Base-by-base conservation (phyloP, 768 basidiomycete genomes). In the Boletales sp. region DNA sequence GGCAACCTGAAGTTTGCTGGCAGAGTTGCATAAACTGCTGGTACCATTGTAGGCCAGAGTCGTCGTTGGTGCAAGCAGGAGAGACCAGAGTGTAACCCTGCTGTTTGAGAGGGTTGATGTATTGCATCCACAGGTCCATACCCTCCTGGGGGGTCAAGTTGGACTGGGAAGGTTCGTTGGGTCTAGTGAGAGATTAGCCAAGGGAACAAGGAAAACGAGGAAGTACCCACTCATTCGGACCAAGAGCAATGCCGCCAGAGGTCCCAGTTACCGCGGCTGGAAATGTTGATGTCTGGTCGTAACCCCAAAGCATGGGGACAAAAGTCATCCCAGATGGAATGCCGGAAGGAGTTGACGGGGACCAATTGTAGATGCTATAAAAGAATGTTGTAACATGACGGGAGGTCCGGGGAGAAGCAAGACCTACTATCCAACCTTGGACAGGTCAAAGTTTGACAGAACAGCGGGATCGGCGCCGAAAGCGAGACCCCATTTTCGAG, bases 271-370 rank as follows among this genome's bases (percentile, higher is more conserved):
- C 78, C 33, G 64, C 49, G 0, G 58, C 25, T 7, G 25, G 25
- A 28, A 28, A 28, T 57, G 50, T 70, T 54, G 64, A 87, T 86
- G 31, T 53, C 43, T 84, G 71, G 14, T 76, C 68, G 0, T 50
- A 46, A 50, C 86, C 83, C 88, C 87, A 92, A 1, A 90, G 65
- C 85, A 87, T 86, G 18, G 85, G 77, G 33, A 78, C 70, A 56
- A 65, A 79, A 1, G 73, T 54, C 12, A 84, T 61, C 15, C 81
- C 83, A 18, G 18, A 25, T 2, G 36, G 75, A 65, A 4, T 61
- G 17, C 0, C 57, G 55, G 14, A 44, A 19, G 30, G 84, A 78
- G 43, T 65, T 65, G 50, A 54, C 7, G 81, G 72, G 30, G 71
- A 69, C 92, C 92, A 94, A 31, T 75, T 80, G 68, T 90, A 89